Evolutionary conservation across 2,329 filamentous ascomycete genomes (phyloP), one percentile per base, ranked within the genome.

Genomic region (Tolypocladium ophioglossoides): DNA sequence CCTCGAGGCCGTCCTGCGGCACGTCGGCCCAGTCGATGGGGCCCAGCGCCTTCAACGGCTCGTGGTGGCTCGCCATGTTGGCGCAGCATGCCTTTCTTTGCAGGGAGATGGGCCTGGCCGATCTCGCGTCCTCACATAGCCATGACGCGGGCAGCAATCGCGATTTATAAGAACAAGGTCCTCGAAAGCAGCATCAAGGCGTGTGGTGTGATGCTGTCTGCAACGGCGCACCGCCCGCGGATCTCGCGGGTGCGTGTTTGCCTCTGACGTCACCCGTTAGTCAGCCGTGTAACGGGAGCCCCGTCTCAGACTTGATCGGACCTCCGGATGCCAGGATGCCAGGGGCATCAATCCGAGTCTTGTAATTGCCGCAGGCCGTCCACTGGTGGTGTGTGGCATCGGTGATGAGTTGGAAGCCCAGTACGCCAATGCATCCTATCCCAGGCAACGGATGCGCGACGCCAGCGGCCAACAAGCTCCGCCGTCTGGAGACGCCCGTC

Each of bases 41-140:
- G 37, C 74, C 73, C 40, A 87, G 75, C 38, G 74, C 73, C 65
- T 76, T 73, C 52, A 87, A 72, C 11, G 83, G 78, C 56, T 81
- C 75, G 61, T 86, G 82, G 54, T 85, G 74, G 55, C 71, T 71
- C 41, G 76, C 71, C 81, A 85, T 85, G 55, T 20, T 44, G 48
- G 52, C 50, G 24, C 41, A 30, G 41, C 41, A 48, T n/a, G 44
- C 44, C n/a, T n/a, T n/a, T n/a, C 27, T 11, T 47, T n/a, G 4
- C 24, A 10, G 44, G 9, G 24, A 27, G 32, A 32, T 16, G 34
- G 12, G 12, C 34, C 34, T 30, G 18, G 37, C 37, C 37, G n/a
- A n/a, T 38, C n/a, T 38, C 18, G 38, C 4, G 38, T 39, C 1
- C 11, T 48, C 27, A 48, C 27, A 34, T 20, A 48, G 44, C 27